phyloP scores from a whole-genome alignment of 2,329 filamentous ascomycete species.

The Trichoderma sp. region DNA sequence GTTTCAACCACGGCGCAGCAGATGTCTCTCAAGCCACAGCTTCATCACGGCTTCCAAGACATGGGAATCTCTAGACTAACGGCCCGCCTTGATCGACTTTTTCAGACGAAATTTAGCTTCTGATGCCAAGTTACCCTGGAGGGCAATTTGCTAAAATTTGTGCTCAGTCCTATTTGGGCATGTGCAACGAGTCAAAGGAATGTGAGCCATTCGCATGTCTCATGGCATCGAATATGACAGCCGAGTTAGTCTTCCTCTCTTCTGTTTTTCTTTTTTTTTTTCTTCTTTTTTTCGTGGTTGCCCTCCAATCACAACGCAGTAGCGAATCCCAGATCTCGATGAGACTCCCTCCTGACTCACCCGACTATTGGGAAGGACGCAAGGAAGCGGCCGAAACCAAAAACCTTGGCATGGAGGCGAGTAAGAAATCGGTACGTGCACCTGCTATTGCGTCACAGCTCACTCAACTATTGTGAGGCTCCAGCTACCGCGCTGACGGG shows the following conservation, averaged over 20 bases:
- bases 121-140: not conserved
- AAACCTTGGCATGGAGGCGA: not conserved
- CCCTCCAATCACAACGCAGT: not conserved
- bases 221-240: not conserved
- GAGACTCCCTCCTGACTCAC: not conserved
- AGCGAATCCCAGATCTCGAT: not conserved
- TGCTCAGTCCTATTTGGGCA: not conserved
- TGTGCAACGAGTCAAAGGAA: not conserved
- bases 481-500: conserved; percentile 9
- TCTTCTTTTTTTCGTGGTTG: not conserved
- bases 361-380: not conserved
- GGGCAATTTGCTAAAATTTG: not conserved
- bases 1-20: not conserved
- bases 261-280: not conserved
- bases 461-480: not conserved
- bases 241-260: not conserved
- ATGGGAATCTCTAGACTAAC: not conserved
- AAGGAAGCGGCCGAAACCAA: not conserved
- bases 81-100: not conserved
- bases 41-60: not conserved
- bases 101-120: not conserved
- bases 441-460: not conserved
- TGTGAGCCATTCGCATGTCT: not conserved
- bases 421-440: not conserved
- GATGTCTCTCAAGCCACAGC: not conserved